Base-by-base conservation (phyloP, 2,329 filamentous ascomycete genomes). In the Pseudonectria buxi region DNA sequence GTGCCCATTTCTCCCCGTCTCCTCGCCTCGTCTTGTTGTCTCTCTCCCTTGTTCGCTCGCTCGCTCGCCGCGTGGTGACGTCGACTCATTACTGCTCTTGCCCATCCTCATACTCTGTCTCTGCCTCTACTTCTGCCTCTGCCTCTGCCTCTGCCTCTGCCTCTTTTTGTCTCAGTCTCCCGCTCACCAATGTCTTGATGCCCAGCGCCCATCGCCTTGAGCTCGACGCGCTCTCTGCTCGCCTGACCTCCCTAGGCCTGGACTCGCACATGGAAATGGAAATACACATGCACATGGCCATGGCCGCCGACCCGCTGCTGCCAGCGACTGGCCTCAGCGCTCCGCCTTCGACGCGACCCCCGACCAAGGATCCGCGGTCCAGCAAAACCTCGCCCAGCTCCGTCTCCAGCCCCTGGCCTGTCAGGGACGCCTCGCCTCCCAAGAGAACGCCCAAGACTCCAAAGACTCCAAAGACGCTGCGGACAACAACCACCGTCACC, bases 261-360 rank as follows among this genome's bases (percentile, higher is more conserved):
- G 42, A 41, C 47, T 42, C 46, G 49, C 46, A 40, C 40, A 53
- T 55, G 52, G 52, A 51, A 5, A 22, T 22, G 18, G 18, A 22
- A 6, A 22, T 22, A 5, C 5, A 22, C 18, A 22, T n/a, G n/a
- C n/a, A n/a, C n/a, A n/a, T n/a, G 36, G 49, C 42, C 47, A 43
- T 52, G 47, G 48, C 44, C 31, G 43, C 31, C 40, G 37, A 41
- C 39, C 47, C 51, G 49, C 43, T 54, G 45, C 40, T 49, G 36
- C 50, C 48, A 52, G 46, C 45, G 33, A 35, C 50, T 51, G 50
- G 46, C 40, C 50, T 53, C 50, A 53, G 50, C 50, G 50, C 50
- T 33, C 41, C 39, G 41, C 39, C 44, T 29, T 46, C 48, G 22
- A 45, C 46, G 39, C 38, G 36, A 33, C 30, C 45, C 37, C 39